A percentile compares a stretch with the other conserved stretches of the same genome.
Evolutionary conservation across 305 asterid genomes (phyloP).

Genomic region (Fraxinus angustifolia): DNA sequence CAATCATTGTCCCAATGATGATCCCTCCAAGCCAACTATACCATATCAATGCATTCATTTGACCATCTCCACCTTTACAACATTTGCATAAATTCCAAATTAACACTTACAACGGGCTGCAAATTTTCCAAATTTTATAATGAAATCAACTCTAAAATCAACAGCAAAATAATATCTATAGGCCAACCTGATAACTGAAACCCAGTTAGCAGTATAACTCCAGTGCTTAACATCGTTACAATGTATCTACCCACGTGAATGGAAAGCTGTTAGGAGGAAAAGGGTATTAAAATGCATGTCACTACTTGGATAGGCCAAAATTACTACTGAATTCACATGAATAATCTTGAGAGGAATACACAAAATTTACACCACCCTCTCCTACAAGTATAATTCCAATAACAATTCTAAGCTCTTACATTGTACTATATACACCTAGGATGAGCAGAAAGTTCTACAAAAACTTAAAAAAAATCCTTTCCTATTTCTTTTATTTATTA

Average conservation of each 20-base stretch:
- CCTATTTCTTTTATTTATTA: not conserved
- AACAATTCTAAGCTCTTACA: not conserved
- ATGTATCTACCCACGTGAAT: slow-evolving; percentile 79
- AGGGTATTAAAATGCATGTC: not conserved
- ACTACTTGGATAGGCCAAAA: not conserved
- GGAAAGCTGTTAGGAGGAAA: slow-evolving; percentile 49
- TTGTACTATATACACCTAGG: not conserved
- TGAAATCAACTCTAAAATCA: not conserved
- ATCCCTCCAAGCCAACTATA: slow-evolving; percentile 97
- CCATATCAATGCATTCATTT: slow-evolving; percentile 83
- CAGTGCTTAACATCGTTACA: slow-evolving; percentile 82
- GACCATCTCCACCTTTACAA: slow-evolving; percentile 72
- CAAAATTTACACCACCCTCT: not conserved
- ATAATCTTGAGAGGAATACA: not conserved
- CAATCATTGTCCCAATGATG: slow-evolving; percentile 89
- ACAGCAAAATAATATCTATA: not conserved
- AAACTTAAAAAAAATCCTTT: not conserved
- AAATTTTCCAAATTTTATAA: not conserved
- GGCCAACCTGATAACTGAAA: slow-evolving; percentile 86
- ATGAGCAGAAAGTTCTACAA: not conserved
- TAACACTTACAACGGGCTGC: not conserved
- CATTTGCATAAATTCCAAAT: slow-evolving; percentile 6
- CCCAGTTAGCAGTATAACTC: slow-evolving; percentile 71
- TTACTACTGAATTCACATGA: not conserved
- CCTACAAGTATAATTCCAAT: too few relatives aligned